phyloP scores from a whole-genome alignment of 2,329 filamentous ascomycete species.

The Phaeoacremonium minimum region DNA sequence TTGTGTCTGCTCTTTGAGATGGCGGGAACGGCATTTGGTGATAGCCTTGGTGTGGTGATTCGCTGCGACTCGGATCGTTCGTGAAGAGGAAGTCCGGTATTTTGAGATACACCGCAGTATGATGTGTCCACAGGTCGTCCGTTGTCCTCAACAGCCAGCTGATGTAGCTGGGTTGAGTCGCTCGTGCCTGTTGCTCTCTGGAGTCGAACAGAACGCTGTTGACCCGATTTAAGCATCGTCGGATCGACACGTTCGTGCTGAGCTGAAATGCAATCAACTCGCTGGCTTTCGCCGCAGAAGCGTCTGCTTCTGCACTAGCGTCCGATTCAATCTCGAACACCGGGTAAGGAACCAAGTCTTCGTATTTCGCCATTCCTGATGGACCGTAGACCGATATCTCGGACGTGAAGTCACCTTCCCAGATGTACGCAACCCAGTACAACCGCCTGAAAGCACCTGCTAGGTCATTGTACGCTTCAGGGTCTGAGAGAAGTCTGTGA shows the following conservation, averaged over 20 bases:
- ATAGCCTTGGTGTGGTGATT: no score
- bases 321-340: neutral
- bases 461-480: no score
- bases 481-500: no score
- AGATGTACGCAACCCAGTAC: constrained; percentile 23
- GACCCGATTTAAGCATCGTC: constrained; percentile 21
- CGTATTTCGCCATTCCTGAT: constrained; percentile 21
- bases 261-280: constrained; percentile 23
- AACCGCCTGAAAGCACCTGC: constrained; percentile 17
- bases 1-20: constrained; percentile 8
- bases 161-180: constrained; percentile 14
- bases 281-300: no score
- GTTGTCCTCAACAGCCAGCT: constrained; percentile 19
- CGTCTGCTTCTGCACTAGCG: constrained; percentile 1
- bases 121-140: constrained; percentile 18
- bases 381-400: constrained; percentile 20
- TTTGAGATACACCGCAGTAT: constrained; percentile 19
- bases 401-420: constrained; percentile 22
- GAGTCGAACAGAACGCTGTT: constrained; percentile 22
- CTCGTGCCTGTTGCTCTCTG: constrained; percentile 17
- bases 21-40: constrained; percentile 3
- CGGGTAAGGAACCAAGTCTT: constrained; percentile 19
- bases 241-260: constrained; percentile 22
- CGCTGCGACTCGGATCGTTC: no score
- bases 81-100: constrained; percentile 17